These are phyloP conservation scores for Blechomonas ayalai DNA, from an alignment of 208 protist species.

Conservation along the genomic window DNA sequence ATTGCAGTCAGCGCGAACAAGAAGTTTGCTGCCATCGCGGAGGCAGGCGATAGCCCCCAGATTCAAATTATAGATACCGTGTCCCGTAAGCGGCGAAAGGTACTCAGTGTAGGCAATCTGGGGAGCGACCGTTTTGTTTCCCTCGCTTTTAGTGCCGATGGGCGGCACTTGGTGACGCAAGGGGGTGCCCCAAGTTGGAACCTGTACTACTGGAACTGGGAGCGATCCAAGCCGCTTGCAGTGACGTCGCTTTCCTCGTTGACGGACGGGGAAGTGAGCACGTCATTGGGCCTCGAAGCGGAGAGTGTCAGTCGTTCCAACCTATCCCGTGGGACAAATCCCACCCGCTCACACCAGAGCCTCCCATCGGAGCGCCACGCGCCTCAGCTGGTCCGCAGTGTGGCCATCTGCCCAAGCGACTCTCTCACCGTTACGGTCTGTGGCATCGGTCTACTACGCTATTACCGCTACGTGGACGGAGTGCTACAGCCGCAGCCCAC, in stretches of 20 bases:
- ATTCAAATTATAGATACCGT: constrained; percentile 87
- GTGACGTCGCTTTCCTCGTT: constrained; percentile 35
- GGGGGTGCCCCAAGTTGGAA: constrained; percentile 74
- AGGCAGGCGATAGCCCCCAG: constrained; percentile 55
- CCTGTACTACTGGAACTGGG: constrained; percentile 89
- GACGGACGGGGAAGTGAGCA: not conserved
- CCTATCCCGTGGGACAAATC: not conserved
- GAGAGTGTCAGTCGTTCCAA: not conserved
- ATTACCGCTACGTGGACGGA: constrained; percentile 88
- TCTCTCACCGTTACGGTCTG: constrained; percentile 84
- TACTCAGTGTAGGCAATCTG: constrained; percentile 64
- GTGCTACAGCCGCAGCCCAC: constrained; percentile 63
- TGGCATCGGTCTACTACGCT: constrained; percentile 87
- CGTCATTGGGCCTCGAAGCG: not conserved
- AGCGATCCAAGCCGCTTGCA: constrained; percentile 83
- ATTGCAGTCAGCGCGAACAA: constrained; percentile 88
- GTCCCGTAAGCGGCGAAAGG: constrained; percentile 80
- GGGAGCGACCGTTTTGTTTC: constrained; percentile 74
- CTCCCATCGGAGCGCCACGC: not conserved
- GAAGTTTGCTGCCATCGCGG: constrained; percentile 93
- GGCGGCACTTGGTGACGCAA: constrained; percentile 85
- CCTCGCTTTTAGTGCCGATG: constrained; percentile 80
- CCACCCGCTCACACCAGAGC: too few species aligned
- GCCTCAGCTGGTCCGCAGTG: constrained; percentile 39
- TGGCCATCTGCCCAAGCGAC: constrained; percentile 84